phyloP scores from a whole-genome alignment of 2,329 filamentous ascomycete species.

The Alternaria brassicae region DNA sequence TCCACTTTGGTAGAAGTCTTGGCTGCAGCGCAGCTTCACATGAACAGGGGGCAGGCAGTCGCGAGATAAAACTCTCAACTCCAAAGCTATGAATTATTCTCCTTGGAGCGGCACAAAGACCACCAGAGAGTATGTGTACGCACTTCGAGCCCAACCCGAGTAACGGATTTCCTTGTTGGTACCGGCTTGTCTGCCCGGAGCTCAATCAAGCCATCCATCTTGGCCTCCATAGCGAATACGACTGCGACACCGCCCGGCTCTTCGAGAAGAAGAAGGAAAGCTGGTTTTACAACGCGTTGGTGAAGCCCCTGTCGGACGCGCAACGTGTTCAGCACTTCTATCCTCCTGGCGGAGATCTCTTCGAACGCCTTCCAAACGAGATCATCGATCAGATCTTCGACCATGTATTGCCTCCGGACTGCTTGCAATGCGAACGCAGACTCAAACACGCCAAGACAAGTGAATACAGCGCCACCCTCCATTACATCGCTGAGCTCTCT shows the following conservation, averaged over 20 bases:
- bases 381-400: constrained; percentile 17
- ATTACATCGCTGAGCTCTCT: not conserved
- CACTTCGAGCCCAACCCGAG: not conserved
- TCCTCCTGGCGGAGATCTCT: not conserved
- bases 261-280: not conserved
- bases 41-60: not conserved
- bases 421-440: not conserved
- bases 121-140: not conserved
- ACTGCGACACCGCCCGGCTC: not conserved
- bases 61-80: not conserved
- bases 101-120: not conserved
- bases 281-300: constrained; percentile 1
- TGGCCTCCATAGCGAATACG: not conserved
- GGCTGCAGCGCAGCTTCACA: not conserved
- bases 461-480: not conserved
- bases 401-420: not conserved
- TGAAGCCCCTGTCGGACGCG: not conserved
- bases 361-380: constrained; percentile 22
- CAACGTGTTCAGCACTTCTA: not conserved
- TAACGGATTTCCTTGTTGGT: not conserved
- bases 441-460: too few relatives aligned
- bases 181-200: not conserved
- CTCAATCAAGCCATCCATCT: not conserved
- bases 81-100: not conserved
- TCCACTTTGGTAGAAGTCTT: not conserved